Base-by-base conservation (phyloP, 176 grass and related monocot species). In the Pontederia paniculata region DNA sequence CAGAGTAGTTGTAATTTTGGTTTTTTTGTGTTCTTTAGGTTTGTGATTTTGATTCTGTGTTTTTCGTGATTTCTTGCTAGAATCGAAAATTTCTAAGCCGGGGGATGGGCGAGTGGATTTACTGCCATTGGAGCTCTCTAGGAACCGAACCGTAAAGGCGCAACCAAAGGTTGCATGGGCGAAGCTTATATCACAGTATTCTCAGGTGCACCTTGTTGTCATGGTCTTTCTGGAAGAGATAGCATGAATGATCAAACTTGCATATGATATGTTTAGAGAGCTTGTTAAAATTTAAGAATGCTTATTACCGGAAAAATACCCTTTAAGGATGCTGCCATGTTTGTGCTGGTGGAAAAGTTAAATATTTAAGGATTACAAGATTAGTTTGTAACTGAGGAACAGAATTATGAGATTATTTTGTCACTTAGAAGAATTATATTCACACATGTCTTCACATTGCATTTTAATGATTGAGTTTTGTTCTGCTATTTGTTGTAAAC, bases 151-250 rank as follows among this genome's bases (percentile, higher is more conserved):
- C 31, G 68, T 70, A 16, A 83, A 78, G 45, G 70, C 58, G 52
- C 73, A 81, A 28, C 77, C 68, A 9, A 66, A 62, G 23, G 58
- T 16, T 22, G 87, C 83, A 67, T 98, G 94, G 94, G 94, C 83
- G 2, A 98, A 88, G 73, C 72, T 98, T 45, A 78, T 98, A 7
- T 98, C 94, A 17, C 83, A 98, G 62, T 74, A 70, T 50, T 84
- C 94, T 21, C 74, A 91, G 94, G 94, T 84, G 28, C 8, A 41
- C 9, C 23, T 22, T 70, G 3, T 17, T 56, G 48, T 48, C 49
- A 48, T 46, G 74, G 21, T 50, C 41, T 54, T 71, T 49, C 52
- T 42, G 69, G 58, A 54, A 10, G 23, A 45, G 21, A 57, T 44
- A 54, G 42, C 49, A 62, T 61, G 28, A 37, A 5, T 37, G 28